Conservation (phyloP, 1,284 basidiomycete genomes). For the Amylostereum areolatum region DNA sequence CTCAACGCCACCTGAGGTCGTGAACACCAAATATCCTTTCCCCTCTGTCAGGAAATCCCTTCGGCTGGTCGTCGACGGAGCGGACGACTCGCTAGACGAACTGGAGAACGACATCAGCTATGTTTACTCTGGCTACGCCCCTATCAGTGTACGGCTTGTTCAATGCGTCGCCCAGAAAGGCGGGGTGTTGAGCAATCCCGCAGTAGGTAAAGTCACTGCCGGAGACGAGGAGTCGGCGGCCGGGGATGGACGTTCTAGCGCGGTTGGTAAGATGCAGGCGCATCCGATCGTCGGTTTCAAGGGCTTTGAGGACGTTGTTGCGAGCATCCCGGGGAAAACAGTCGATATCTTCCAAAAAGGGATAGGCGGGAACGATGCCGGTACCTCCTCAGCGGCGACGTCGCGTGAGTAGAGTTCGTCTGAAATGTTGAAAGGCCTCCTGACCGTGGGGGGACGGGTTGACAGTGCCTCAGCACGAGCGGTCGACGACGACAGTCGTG, state of each 20-base stretch:
- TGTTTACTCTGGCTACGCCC: constrained; percentile 96
- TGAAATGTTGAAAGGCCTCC: constrained; percentile 7
- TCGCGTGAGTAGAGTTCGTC: constrained; percentile 34
- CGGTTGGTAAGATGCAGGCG: constrained; percentile 55
- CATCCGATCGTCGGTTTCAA: constrained; percentile 95
- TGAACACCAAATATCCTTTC: constrained; percentile 62
- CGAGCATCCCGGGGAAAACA: constrained; percentile 76
- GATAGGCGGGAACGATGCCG: constrained; percentile 25
- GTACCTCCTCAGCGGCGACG: constrained; percentile 27
- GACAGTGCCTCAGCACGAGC: constrained; percentile 43
- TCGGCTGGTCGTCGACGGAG: constrained; percentile 89
- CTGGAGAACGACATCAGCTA: constrained; percentile 92
- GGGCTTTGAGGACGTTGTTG: constrained; percentile 89
- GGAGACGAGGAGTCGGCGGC: constrained; percentile 30
- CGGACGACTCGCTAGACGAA: constrained; percentile 62
- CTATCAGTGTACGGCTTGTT: constrained; percentile 85
- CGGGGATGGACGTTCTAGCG: constrained; percentile 23
- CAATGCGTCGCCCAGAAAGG: constrained; percentile 92
- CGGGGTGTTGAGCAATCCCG: constrained; percentile 74
- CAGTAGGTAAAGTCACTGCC: constrained; percentile 46
- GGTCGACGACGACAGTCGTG: constrained; percentile 79
- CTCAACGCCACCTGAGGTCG: constrained; percentile 36
- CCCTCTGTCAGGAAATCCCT: constrained; percentile 73
- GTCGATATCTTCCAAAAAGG: constrained; percentile 73
- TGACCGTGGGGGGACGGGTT: background rate